Evolutionary conservation across 176 grass and related monocot species (phyloP).

Genomic region (Thinopyrum elongatum): DNA sequence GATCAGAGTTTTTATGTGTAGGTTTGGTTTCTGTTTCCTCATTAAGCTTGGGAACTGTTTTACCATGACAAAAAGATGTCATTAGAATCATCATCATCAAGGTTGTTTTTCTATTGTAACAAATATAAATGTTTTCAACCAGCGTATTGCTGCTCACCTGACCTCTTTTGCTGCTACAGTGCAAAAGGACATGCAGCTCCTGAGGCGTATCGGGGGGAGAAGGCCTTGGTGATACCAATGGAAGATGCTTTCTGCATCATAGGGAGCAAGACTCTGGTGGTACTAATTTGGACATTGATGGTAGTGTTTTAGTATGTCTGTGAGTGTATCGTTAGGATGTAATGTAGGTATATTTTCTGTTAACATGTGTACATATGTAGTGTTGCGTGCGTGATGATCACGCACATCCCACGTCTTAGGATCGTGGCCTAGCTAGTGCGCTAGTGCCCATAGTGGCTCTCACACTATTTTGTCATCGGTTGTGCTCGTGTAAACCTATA

Average conservation of each 20-base stretch:
- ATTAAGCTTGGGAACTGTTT: background rate
- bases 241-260: too few relatives aligned
- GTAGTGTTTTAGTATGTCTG: background rate
- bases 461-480: too few relatives aligned
- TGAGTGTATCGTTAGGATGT: background rate
- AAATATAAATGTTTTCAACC: background rate
- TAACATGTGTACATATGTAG: too few relatives aligned
- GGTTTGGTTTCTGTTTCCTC: background rate
- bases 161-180: conserved; percentile 35
- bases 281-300: background rate
- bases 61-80: background rate
- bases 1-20: background rate
- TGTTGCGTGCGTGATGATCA: too few relatives aligned
- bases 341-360: background rate
- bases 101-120: background rate
- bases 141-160: background rate
- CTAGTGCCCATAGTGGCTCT: too few relatives aligned
- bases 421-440: too few relatives aligned
- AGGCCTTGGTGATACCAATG: conserved; percentile 47
- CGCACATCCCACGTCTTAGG: too few relatives aligned
- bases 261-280: too few relatives aligned
- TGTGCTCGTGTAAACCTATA: too few relatives aligned
- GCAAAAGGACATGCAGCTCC: conserved; percentile 77
- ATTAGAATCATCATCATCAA: background rate
- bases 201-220: conserved; percentile 60